A percentile compares a stretch with the other conserved stretches of the same genome.
Conservation (phyloP, 192 early-diverging fungal genomes). For the Backusella tuberculispora region DNA sequence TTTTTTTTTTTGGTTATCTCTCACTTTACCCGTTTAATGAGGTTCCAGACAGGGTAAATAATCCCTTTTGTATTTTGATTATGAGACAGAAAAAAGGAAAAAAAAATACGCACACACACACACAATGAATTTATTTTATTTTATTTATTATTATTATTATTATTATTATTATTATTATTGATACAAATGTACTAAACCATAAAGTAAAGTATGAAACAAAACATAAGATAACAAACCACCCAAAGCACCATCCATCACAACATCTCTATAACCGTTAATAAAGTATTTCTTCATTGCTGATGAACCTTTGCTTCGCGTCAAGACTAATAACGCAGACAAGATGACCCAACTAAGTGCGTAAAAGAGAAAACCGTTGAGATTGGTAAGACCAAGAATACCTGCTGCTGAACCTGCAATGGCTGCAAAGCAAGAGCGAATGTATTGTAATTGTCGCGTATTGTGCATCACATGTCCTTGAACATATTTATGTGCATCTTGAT, state of each 20-base stretch:
- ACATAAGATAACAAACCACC: conserved; percentile 67
- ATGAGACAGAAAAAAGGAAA: not conserved
- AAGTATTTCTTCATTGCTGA: conserved; percentile 54
- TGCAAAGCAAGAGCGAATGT: conserved; percentile 70
- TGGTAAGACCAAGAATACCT: conserved; percentile 87
- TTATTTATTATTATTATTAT: not conserved
- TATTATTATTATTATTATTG: conserved; percentile 49
- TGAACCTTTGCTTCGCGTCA: conserved; percentile 41
- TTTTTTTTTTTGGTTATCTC: too few species aligned
- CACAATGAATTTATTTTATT: not conserved
- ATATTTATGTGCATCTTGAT: conserved; percentile 43
- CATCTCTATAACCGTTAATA: conserved; percentile 45
- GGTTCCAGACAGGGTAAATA: conserved; percentile 14
- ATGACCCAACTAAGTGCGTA: conserved; percentile 71
- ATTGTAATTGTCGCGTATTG: conserved; percentile 65
- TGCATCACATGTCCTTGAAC: conserved; percentile 57
- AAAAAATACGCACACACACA: not conserved
- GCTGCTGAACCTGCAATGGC: conserved; percentile 82
- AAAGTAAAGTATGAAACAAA: conserved; percentile 79
- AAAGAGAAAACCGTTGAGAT: conserved; percentile 83
- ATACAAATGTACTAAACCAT: conserved; percentile 80
- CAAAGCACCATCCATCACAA: conserved; percentile 62
- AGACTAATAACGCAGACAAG: conserved; percentile 61
- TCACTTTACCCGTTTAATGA: too few species aligned
- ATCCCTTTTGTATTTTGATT: not conserved